Conservation (phyloP, 1,284 basidiomycete genomes). For the Erythrobasidium hasegawianum region DNA sequence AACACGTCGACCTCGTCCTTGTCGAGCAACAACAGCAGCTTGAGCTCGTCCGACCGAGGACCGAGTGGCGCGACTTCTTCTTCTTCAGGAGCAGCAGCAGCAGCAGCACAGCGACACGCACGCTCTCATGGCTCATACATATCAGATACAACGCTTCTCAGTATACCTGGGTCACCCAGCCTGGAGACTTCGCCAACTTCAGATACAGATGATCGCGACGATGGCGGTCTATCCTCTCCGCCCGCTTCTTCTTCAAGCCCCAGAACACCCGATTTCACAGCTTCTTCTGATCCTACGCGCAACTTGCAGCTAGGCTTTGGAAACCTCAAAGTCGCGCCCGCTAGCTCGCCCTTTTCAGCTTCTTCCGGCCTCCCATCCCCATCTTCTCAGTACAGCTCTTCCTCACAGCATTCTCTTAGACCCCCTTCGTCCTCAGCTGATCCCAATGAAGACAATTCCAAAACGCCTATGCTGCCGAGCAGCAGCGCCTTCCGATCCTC, state of each 20-base stretch:
- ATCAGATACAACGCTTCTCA: slow-evolving; percentile 1
- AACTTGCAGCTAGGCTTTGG: too few relatives aligned
- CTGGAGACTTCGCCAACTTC: too few relatives aligned
- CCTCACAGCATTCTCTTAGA: neutral
- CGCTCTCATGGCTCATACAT: slow-evolving; percentile 12
- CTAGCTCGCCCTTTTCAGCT: too few relatives aligned
- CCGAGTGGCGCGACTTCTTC: slow-evolving; percentile 10
- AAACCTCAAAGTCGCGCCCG: too few relatives aligned
- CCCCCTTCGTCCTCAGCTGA: slow-evolving; percentile 7
- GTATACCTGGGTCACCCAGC: slow-evolving; percentile 25
- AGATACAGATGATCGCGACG: neutral
- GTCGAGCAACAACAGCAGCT: neutral
- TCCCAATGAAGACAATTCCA: neutral
- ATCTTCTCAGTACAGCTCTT: neutral
- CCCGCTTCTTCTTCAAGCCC: too few relatives aligned
- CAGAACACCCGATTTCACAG: too few relatives aligned
- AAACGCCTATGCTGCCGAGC: neutral
- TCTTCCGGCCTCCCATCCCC: neutral
- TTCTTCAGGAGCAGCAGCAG: neutral
- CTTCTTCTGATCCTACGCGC: too few relatives aligned
- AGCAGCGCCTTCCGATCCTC: neutral
- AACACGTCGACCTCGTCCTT: neutral
- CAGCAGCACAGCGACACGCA: slow-evolving; percentile 1
- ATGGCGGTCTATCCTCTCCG: neutral
- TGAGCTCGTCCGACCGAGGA: neutral